phyloP scores from a whole-genome alignment of 2,329 filamentous ascomycete genomes.

The Colletotrichum tropicale region DNA sequence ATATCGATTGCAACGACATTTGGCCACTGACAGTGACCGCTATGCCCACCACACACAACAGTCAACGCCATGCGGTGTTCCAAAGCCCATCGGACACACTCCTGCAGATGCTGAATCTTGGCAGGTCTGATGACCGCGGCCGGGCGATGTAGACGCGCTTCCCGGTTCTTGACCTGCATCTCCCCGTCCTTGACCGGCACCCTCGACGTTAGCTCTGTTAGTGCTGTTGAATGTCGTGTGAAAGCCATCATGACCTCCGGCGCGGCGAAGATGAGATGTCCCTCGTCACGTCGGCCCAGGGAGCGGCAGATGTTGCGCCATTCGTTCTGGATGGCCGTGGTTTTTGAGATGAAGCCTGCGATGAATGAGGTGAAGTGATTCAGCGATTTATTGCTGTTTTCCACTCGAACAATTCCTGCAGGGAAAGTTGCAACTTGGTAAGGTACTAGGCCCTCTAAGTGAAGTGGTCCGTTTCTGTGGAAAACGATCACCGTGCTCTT shows the following conservation, averaged over 20 bases:
- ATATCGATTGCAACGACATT: slow-evolving; percentile 64
- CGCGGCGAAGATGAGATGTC: slow-evolving; percentile 49
- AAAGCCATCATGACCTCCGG: slow-evolving; percentile 58
- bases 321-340: slow-evolving; percentile 30
- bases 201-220: slow-evolving; percentile 45
- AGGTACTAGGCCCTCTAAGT: slow-evolving; percentile 52
- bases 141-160: slow-evolving; percentile 50
- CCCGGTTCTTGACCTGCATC: slow-evolving; percentile 52
- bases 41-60: slow-evolving; percentile 63
- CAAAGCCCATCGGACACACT: slow-evolving; percentile 62
- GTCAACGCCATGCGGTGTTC: slow-evolving; percentile 48
- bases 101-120: slow-evolving; percentile 52
- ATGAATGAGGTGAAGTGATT: slow-evolving; percentile 59
- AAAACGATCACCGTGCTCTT: slow-evolving; percentile 54
- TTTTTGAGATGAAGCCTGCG: slow-evolving; percentile 46
- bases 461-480: slow-evolving; percentile 51
- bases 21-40: slow-evolving; percentile 60
- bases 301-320: slow-evolving; percentile 60
- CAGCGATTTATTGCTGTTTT: slow-evolving; percentile 47
- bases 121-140: slow-evolving; percentile 51
- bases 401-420: slow-evolving; percentile 44
- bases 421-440: slow-evolving; percentile 52
- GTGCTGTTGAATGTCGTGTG: slow-evolving; percentile 44
- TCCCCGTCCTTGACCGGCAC: slow-evolving; percentile 38
- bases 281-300: slow-evolving; percentile 43